Conservation (phyloP, 1,284 basidiomycete species). For the Coniophora puteana region DNA sequence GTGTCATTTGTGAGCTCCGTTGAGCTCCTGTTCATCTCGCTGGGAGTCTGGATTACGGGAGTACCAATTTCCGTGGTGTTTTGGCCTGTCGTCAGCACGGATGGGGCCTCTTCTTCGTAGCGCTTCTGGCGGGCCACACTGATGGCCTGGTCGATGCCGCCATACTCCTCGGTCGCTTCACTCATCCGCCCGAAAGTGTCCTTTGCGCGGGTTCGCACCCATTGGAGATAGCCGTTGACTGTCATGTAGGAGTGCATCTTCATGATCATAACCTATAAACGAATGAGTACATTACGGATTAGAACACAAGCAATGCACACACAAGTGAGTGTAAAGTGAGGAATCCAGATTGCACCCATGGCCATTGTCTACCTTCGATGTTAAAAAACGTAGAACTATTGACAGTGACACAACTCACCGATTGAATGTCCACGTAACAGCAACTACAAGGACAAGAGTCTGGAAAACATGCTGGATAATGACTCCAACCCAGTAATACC, state of each 20-base stretch:
- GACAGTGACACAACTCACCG: slow-evolving; percentile 40
- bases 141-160: slow-evolving; percentile 64
- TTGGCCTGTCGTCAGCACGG: slow-evolving; percentile 7
- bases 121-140: slow-evolving; percentile 41
- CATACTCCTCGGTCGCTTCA: slow-evolving; percentile 43
- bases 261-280: slow-evolving; percentile 79
- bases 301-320: slow-evolving; percentile 17
- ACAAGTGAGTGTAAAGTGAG: slow-evolving; percentile 88
- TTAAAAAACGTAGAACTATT: slow-evolving; percentile 2
- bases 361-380: slow-evolving; percentile 69
- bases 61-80: slow-evolving; percentile 19
- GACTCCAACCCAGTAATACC: slow-evolving; percentile 72
- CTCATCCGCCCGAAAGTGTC: slow-evolving; percentile 42
- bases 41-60: slow-evolving; percentile 24
- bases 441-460: slow-evolving; percentile 60
- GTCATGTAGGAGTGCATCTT: slow-evolving; percentile 95
- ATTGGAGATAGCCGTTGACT: slow-evolving; percentile 83
- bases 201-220: slow-evolving; percentile 45
- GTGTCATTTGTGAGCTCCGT: too few species aligned
- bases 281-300: slow-evolving; percentile 4
- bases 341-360: slow-evolving; percentile 98
- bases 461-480: slow-evolving; percentile 80
- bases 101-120: slow-evolving; percentile 30
- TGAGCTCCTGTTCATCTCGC: too few species aligned
- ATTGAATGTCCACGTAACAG: slow-evolving; percentile 84